Evolutionary conservation across 192 early-diverging fungal species (phyloP).

Genomic region (Spizellomyces punctatus): DNA sequence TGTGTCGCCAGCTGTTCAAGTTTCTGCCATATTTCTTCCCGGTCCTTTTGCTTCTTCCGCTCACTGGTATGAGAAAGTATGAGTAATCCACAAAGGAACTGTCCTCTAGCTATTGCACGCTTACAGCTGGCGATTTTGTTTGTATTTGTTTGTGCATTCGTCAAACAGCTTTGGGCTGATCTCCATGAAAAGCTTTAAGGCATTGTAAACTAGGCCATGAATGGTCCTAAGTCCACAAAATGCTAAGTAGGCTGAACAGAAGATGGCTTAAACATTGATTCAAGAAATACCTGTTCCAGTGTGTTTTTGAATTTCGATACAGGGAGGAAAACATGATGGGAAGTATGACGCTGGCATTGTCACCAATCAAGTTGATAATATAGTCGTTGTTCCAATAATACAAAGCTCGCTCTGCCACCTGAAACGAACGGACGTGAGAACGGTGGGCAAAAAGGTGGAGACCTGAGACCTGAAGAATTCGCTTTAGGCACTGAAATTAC

Average conservation of each 20-base stretch:
- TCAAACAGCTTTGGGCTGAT: constrained; percentile 96
- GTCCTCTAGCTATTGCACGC: constrained; percentile 19
- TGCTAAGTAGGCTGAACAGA: neutral
- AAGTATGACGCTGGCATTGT: constrained; percentile 88
- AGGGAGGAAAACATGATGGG: constrained; percentile 96
- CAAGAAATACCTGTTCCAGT: constrained; percentile 87
- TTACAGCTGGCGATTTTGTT: constrained; percentile 83
- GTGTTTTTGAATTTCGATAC: constrained; percentile 92
- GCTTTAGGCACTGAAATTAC: constrained; percentile 36
- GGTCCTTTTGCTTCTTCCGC: constrained; percentile 78
- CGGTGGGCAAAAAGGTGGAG: too few species aligned
- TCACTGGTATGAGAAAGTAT: constrained; percentile 54
- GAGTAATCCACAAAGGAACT: neutral
- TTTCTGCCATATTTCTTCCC: constrained; percentile 77
- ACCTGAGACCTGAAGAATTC: too few species aligned
- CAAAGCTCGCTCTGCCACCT: constrained; percentile 97
- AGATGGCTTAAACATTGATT: neutral
- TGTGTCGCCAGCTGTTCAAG: constrained; percentile 61
- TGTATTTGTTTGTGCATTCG: constrained; percentile 92
- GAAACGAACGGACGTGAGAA: neutral
- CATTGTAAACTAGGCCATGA: constrained; percentile 95
- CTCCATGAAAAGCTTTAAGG: constrained; percentile 96
- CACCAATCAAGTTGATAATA: constrained; percentile 92
- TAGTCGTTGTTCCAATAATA: constrained; percentile 99
- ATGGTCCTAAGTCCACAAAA: constrained; percentile 71